Evolutionary conservation across 495 filamentous ascomycete genomes (phyloP).

Genomic region (Bacidia gigantensis): DNA sequence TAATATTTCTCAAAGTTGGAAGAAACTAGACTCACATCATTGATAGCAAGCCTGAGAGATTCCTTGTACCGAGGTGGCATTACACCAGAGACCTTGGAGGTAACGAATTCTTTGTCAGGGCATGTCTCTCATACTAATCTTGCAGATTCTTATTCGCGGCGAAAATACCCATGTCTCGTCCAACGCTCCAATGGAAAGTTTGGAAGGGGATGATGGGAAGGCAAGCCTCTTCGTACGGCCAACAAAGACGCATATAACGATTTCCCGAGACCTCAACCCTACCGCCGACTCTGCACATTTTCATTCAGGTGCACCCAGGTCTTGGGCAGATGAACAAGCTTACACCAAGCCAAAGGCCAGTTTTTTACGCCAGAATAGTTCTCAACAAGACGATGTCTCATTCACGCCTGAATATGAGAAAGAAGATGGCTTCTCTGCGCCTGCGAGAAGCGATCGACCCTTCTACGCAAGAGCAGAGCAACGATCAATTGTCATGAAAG

Average conservation of each 20-base stretch:
- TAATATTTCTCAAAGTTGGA: not conserved
- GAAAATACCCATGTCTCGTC: slow-evolving; percentile 15
- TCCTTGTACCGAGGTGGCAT: slow-evolving; percentile 52
- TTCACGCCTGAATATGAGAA: slow-evolving; percentile 28
- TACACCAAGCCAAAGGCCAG: not conserved
- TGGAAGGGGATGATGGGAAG: slow-evolving; percentile 15
- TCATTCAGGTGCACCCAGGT: not conserved
- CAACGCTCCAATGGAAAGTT: slow-evolving; percentile 16
- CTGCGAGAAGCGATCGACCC: slow-evolving; percentile 18
- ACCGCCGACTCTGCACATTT: not conserved
- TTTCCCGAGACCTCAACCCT: slow-evolving; percentile 2
- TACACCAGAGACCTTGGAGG: slow-evolving; percentile 44
- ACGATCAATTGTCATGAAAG: slow-evolving; percentile 49
- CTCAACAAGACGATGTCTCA: slow-evolving; percentile 23
- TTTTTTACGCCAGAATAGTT: slow-evolving; percentile 12
- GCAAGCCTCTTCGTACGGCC: slow-evolving; percentile 2
- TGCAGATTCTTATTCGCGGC: slow-evolving; percentile 41
- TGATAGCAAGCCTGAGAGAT: slow-evolving; percentile 43
- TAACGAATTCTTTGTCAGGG: slow-evolving; percentile 21
- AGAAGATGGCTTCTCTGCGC: slow-evolving; percentile 21
- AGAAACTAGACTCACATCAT: not conserved
- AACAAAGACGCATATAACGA: slow-evolving; percentile 1
- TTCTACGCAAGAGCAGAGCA: slow-evolving; percentile 29
- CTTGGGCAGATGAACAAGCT: slow-evolving; percentile 14
- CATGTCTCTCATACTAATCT: slow-evolving; percentile 14